A percentile compares a stretch with the other conserved stretches of the same genome.
Evolutionary conservation across 2,329 filamentous ascomycete species (phyloP).

Genomic region (Ascosphaera apis): DNA sequence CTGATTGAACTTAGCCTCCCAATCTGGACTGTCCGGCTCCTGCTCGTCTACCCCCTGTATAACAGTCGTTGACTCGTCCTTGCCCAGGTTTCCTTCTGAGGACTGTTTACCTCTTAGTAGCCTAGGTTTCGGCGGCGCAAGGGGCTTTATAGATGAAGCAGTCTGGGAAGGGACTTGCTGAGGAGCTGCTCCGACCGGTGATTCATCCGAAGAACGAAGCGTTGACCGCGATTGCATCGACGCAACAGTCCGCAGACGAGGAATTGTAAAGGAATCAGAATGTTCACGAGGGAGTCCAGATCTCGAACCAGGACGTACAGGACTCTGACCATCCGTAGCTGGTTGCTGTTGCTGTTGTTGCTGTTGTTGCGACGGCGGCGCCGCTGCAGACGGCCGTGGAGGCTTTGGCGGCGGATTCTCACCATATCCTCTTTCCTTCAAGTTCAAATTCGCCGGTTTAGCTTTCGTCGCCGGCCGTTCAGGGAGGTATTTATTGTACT

Average conservation of each 20-base stretch:
- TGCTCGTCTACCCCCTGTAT: neutral
- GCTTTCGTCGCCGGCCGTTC: conserved; percentile 4
- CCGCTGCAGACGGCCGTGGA: neutral
- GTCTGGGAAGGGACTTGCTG: conserved; percentile 10
- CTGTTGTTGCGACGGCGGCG: neutral
- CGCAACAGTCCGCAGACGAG: no score
- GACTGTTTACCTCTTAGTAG: neutral
- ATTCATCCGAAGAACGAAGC: conserved; percentile 24
- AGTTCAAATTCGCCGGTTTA: conserved; percentile 2
- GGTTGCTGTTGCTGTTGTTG: conserved; percentile 2
- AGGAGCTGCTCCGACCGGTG: conserved; percentile 8
- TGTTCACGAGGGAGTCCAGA: no score
- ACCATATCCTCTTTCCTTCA: conserved; percentile 1
- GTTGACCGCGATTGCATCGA: no score
- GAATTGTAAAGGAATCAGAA: no score
- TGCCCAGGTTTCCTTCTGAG: conserved; percentile 1
- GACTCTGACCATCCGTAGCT: conserved; percentile 12
- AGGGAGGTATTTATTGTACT: conserved; percentile 7
- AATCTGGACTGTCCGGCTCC: conserved; percentile 28
- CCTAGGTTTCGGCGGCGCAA: neutral
- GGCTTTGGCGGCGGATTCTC: conserved; percentile 4
- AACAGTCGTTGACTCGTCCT: neutral
- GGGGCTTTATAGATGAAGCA: conserved; percentile 8
- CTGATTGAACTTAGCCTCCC: conserved; percentile 53
- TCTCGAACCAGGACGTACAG: conserved; percentile 11